Percentiles rank a stretch among this genome's conserved stretches.
Evolutionary conservation across 2,329 filamentous ascomycete genomes (phyloP).

Genomic region (Tympanopsis confertula): DNA sequence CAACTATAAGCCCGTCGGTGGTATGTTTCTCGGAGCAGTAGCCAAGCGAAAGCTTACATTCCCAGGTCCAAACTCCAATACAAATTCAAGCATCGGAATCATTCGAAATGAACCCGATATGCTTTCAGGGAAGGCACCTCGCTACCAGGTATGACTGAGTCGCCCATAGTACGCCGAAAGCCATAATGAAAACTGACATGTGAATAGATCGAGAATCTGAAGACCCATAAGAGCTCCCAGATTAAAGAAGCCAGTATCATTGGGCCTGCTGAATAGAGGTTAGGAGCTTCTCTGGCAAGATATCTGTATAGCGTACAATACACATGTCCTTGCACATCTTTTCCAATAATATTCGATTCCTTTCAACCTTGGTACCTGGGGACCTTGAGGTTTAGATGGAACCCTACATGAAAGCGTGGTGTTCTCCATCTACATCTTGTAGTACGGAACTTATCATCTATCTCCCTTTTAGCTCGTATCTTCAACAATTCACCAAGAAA

Average conservation of each 20-base stretch:
- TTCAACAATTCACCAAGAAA: too few relatives aligned
- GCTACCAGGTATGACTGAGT: conserved; percentile 19
- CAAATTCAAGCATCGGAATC: conserved; percentile 20
- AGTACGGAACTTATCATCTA: too few relatives aligned
- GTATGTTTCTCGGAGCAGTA: conserved; percentile 10
- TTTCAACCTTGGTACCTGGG: too few relatives aligned
- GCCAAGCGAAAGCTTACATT: background rate
- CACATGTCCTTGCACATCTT: too few relatives aligned
- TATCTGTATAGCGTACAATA: too few relatives aligned
- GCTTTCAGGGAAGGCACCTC: conserved; percentile 17
- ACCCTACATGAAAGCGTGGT: too few relatives aligned
- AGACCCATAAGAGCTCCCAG: conserved; percentile 16
- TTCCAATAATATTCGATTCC: too few relatives aligned
- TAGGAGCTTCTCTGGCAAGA: too few relatives aligned
- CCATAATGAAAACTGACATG: background rate
- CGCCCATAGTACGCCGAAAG: background rate
- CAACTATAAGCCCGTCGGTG: conserved; percentile 26
- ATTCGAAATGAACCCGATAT: conserved; percentile 19
- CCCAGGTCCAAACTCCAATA: conserved; percentile 23
- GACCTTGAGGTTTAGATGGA: too few relatives aligned
- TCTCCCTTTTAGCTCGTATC: too few relatives aligned
- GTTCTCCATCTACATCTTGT: too few relatives aligned
- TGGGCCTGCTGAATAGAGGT: conserved; percentile 4
- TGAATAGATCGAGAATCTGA: conserved; percentile 17
- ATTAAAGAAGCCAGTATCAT: conserved; percentile 18